Base-by-base conservation (phyloP, 768 basidiomycete species). In the Panaeolus cyanescens region DNA sequence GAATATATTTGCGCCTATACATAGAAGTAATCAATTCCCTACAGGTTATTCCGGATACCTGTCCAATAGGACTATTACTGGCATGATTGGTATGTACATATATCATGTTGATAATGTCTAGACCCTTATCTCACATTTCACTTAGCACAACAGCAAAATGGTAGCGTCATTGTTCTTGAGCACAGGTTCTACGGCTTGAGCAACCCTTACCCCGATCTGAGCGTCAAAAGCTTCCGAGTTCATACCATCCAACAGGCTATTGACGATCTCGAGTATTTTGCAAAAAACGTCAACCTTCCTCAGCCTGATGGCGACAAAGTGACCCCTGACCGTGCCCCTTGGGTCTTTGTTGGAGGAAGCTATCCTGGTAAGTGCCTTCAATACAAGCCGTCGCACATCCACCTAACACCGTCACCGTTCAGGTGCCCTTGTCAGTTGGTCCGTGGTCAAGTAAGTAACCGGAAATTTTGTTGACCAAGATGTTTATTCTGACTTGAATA, bases 181-280 rank as follows among this genome's bases (percentile, higher is more conserved):
- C 90, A 92, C 67, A 81, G 91, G 22, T 92, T 87, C 78, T 91
- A 86, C 63, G 90, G 90, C 13, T 72, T 83, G n/a, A 91, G 89
- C 60, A 92, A 90, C 68, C 90, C 90, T 4, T 81, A 79, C 54
- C 75, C 81, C 19, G 80, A 91, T 69, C 80, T 92, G 28, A 83
- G 77, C 32, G 82, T 81, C 31, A 71, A 80, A 65, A 90, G 86
- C 67, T 74, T 92, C 42, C 72, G 74, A 50, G 64, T 84, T 12
- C 87, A 87, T 69, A 91, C 88, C 1, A 81, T 92, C 53, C 86
- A 90, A 68, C 90, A 92, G 73, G 87, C 89, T 9, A 85, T 90
- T 63, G 85, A 90, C 55, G 90, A 92, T 66, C 72, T 91, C 34
- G 88, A 79, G 15, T 89, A 87, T 71, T 92, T 92, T 66, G 80